These are phyloP conservation scores for Yamadazyma atlantica DNA, from an alignment of 1,139 yeast genomes.

Conservation along the genomic window DNA sequence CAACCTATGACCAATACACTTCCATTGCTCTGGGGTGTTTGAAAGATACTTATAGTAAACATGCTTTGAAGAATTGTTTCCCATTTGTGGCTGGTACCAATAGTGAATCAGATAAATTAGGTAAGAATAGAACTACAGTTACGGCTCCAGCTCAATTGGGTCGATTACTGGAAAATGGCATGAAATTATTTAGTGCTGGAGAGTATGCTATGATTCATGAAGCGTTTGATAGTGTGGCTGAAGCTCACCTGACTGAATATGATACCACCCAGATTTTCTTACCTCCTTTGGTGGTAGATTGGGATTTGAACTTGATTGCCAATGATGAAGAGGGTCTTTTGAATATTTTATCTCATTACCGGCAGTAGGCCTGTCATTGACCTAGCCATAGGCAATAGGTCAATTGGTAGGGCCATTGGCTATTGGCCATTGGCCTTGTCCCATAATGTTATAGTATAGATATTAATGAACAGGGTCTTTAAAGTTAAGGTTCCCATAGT, in stretches of 20 bases:
- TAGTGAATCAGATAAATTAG: slow-evolving; percentile 19
- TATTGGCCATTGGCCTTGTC: too few species aligned
- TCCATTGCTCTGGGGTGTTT: slow-evolving; percentile 30
- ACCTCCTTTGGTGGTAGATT: slow-evolving; percentile 48
- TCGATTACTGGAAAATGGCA: slow-evolving; percentile 19
- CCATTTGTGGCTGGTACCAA: slow-evolving; percentile 32
- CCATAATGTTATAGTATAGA: too few species aligned
- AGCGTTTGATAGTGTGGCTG: slow-evolving; percentile 33
- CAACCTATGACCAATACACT: slow-evolving; percentile 45
- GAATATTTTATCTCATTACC: slow-evolving; percentile 32
- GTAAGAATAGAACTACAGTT: slow-evolving; percentile 24
- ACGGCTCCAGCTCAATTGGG: slow-evolving; percentile 28
- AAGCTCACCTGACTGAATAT: slow-evolving; percentile 23
- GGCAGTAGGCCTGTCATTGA: too few species aligned
- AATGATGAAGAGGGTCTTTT: slow-evolving; percentile 36
- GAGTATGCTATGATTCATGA: slow-evolving; percentile 43
- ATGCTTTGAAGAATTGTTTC: slow-evolving; percentile 31
- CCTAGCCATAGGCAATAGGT: too few species aligned
- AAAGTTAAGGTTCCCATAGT: too few species aligned
- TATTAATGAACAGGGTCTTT: too few species aligned
- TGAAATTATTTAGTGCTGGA: slow-evolving; percentile 36
- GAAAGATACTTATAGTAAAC: slow-evolving; percentile 24
- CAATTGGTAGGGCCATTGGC: too few species aligned
- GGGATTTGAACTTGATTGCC: slow-evolving; percentile 49
- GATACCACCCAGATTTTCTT: slow-evolving; percentile 36